Percentiles rank a stretch among this genome's conserved stretches.
Evolutionary conservation across 257 asterid species (phyloP).

Genomic region (Gentiana dahurica): DNA sequence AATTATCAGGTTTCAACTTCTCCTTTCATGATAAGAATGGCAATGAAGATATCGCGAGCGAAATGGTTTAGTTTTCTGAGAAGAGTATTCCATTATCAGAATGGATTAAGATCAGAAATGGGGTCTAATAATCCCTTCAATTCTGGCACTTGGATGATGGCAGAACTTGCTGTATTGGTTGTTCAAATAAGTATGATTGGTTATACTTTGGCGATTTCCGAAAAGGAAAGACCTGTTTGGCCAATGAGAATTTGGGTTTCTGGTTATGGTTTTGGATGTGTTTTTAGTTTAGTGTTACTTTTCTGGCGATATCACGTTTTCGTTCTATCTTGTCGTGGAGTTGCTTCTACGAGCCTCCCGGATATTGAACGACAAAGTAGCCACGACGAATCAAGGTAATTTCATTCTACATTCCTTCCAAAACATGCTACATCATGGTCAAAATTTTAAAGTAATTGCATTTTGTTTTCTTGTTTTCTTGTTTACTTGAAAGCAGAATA

Average conservation of each 20-base stretch:
- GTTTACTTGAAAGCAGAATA: slow-evolving; percentile 24
- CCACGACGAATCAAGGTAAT: slow-evolving; percentile 56
- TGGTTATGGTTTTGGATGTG: slow-evolving; percentile 72
- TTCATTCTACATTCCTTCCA: slow-evolving; percentile 1
- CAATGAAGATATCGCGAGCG: slow-evolving; percentile 65
- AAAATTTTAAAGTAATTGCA: slow-evolving; percentile 37
- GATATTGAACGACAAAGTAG: slow-evolving; percentile 68
- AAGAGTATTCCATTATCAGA: slow-evolving; percentile 85
- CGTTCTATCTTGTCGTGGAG: slow-evolving; percentile 16
- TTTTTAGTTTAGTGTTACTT: slow-evolving; percentile 41
- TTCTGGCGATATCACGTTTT: slow-evolving; percentile 39
- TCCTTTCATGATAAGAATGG: slow-evolving; percentile 49
- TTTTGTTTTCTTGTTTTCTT: neutral
- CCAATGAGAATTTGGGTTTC: slow-evolving; percentile 86
- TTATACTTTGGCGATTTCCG: slow-evolving; percentile 40
- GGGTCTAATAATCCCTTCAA: slow-evolving; percentile 82
- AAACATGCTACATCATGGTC: neutral
- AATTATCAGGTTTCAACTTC: slow-evolving; percentile 29
- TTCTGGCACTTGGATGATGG: slow-evolving; percentile 59
- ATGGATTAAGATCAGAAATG: slow-evolving; percentile 68
- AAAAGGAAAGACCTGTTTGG: slow-evolving; percentile 75
- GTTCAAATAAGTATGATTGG: slow-evolving; percentile 38
- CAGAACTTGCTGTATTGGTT: slow-evolving; percentile 43
- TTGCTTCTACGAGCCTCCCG: slow-evolving; percentile 14
- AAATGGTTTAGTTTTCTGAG: slow-evolving; percentile 64